These are phyloP conservation scores for Neoboletus brunneissimus DNA, from an alignment of 768 basidiomycete genomes.

Conservation along the genomic window DNA sequence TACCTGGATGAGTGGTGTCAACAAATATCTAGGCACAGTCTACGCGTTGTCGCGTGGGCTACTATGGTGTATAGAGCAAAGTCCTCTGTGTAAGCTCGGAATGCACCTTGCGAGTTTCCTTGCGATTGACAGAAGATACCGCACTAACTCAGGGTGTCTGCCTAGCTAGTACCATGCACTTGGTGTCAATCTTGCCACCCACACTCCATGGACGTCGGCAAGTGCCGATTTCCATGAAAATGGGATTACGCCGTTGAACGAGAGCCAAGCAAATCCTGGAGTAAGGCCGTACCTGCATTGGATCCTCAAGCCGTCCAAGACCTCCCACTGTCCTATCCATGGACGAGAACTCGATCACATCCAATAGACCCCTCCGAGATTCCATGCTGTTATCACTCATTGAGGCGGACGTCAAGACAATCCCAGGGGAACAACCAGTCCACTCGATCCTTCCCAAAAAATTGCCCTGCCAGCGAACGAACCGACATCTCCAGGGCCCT, in stretches of 20 bases:
- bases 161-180: not conserved
- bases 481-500: not conserved
- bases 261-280: not conserved
- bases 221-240: not conserved
- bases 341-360: not conserved
- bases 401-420: not conserved
- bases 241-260: too few relatives aligned
- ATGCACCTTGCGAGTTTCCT: not conserved
- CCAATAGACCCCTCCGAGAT: not conserved
- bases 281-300: not conserved
- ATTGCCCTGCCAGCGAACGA: not conserved
- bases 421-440: not conserved
- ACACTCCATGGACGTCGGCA: not conserved
- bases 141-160: not conserved
- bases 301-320: not conserved
- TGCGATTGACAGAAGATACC: not conserved
- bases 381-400: not conserved
- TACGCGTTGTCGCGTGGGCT: too few relatives aligned
- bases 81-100: not conserved
- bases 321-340: not conserved
- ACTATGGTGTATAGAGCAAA: too few relatives aligned
- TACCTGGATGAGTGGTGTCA: not conserved
- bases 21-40: not conserved
- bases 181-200: not conserved
- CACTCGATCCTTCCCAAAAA: not conserved